Conservation (phyloP, 768 basidiomycete species). For the Boletus tomentosulus region DNA sequence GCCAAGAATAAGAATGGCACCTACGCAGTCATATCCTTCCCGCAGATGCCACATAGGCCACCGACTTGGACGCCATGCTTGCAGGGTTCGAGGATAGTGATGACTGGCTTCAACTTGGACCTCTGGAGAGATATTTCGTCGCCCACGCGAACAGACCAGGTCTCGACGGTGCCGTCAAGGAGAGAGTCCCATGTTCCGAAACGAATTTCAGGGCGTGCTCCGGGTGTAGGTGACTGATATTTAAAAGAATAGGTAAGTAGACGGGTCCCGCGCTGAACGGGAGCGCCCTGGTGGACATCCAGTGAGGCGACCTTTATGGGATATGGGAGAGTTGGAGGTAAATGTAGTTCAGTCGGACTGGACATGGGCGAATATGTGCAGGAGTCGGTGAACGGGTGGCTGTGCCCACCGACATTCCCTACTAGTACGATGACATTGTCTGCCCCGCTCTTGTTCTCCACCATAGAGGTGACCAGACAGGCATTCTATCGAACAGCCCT, state of each 20-base stretch:
- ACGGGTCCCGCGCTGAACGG: constrained; percentile 66
- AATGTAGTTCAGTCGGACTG: constrained; percentile 67
- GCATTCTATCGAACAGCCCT: constrained; percentile 66
- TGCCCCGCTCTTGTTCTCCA: constrained; percentile 59
- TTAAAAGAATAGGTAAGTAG: constrained; percentile 84
- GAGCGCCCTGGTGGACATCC: constrained; percentile 41
- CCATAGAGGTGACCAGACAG: constrained; percentile 75
- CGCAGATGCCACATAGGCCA: constrained; percentile 91
- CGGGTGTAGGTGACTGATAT: constrained; percentile 44
- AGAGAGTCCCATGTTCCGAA: constrained; percentile 91
- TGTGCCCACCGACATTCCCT: constrained; percentile 8
- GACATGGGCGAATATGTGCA: constrained; percentile 36
- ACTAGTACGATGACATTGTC: constrained; percentile 8
- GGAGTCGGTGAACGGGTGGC: constrained; percentile 15
- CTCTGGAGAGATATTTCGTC: constrained; percentile 58
- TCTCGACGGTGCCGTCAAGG: constrained; percentile 70
- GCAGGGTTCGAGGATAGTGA: constrained; percentile 84
- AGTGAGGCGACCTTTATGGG: constrained; percentile 79
- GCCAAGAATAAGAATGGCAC: constrained; percentile 22
- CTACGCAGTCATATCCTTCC: constrained; percentile 91
- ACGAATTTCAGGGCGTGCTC: constrained; percentile 56
- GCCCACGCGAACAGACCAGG: constrained; percentile 66
- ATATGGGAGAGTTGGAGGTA: constrained; percentile 78
- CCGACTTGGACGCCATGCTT: constrained; percentile 91
- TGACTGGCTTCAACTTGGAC: constrained; percentile 56